Percentiles rank a stretch among this genome's conserved stretches.
These are phyloP conservation scores for Rhododendron williamsianum DNA, from an alignment of 148 eudicot genomes.

Conservation along the genomic window DNA sequence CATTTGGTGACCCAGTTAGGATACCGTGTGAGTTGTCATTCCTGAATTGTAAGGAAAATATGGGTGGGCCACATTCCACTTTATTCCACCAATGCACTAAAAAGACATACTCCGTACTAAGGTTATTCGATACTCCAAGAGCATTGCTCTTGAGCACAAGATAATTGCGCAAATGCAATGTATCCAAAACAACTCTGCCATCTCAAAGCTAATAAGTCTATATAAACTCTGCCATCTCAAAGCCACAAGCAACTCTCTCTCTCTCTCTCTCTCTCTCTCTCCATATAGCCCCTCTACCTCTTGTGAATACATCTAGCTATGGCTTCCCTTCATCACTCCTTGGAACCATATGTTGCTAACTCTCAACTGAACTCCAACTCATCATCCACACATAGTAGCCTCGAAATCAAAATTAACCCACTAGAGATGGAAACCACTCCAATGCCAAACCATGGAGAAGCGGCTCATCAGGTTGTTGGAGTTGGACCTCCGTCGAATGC, in stretches of 20 bases:
- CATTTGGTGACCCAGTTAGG: no score
- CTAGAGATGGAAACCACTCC: slow-evolving; percentile 8
- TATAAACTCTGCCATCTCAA: neutral
- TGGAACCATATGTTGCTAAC: neutral
- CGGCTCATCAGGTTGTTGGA: no score
- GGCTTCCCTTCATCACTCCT: neutral
- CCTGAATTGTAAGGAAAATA: no score
- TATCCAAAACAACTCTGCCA: no score
- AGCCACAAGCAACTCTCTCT: neutral
- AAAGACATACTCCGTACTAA: no score
- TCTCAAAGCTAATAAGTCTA: neutral
- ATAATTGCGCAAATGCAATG: no score
- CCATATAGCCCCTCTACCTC: neutral
- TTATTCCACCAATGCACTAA: no score
- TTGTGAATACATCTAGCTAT: neutral
- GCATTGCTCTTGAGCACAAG: no score
- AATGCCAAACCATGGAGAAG: neutral
- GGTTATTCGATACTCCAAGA: no score
- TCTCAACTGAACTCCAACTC: neutral
- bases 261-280: slow-evolving; percentile 7
- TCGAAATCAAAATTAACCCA: neutral
- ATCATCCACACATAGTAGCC: neutral
- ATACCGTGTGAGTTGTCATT: no score
- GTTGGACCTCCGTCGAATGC: neutral
- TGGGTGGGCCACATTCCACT: no score